Conservation (phyloP, 345 rosid genomes). For the Salix brachista region DNA sequence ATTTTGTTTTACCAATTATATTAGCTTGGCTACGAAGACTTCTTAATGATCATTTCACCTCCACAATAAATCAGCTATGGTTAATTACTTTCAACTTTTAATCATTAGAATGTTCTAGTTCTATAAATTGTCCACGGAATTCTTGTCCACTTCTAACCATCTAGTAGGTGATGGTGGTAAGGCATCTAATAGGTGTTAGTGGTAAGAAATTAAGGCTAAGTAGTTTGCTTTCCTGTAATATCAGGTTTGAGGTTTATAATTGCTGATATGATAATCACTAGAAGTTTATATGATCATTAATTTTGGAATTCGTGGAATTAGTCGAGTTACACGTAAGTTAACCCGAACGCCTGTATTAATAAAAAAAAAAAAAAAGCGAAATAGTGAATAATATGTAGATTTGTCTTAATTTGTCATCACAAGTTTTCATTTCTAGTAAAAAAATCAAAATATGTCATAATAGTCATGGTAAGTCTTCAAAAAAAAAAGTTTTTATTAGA, state of each 20-base stretch:
- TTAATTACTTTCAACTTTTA: neutral
- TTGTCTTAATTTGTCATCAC: neutral
- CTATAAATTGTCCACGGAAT: neutral
- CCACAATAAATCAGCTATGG: neutral
- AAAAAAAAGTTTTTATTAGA: neutral
- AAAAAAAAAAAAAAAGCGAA: no score
- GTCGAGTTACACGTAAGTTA: no score
- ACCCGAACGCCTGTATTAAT: no score
- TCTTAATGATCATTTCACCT: neutral
- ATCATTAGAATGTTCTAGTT: neutral
- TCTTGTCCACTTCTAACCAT: neutral
- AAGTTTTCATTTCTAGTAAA: neutral
- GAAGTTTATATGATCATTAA: no score
- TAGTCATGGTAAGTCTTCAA: neutral
- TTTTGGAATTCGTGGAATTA: no score
- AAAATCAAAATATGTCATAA: neutral
- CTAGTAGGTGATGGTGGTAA: no score
- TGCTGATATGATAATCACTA: rapidly evolving
- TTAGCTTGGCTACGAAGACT: neutral
- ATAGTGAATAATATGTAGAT: neutral
- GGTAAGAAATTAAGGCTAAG: no score
- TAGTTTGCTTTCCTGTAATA: no score
- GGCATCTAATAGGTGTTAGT: no score
- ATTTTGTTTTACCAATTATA: neutral
- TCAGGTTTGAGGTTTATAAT: rapidly evolving